These are phyloP conservation scores for Chlorella sp. DNA, from an alignment of 139 green algal genomes.

Conservation along the genomic window DNA sequence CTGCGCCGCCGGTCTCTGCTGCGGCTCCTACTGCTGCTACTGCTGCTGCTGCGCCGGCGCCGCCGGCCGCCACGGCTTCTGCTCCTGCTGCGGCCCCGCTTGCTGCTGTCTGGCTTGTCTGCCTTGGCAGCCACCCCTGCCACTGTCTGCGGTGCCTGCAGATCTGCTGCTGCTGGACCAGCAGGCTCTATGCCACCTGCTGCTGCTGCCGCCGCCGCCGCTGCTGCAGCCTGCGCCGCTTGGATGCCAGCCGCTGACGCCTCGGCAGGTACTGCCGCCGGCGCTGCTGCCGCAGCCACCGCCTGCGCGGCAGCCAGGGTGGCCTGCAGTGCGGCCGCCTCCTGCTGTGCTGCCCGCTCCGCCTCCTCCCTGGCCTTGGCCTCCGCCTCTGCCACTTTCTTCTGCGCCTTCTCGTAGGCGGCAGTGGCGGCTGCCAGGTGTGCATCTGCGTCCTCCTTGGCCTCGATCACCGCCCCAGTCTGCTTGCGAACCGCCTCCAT, in stretches of 20 bases:
- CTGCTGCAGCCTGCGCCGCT: neutral
- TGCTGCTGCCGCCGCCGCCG: neutral
- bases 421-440: neutral
- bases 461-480: neutral
- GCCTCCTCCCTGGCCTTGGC: neutral
- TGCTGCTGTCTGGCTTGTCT: neutral
- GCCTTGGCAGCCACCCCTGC: neutral
- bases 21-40: no score
- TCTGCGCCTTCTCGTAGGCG: slow-evolving; percentile 2
- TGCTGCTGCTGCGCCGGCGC: no score
- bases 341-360: neutral
- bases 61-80: no score
- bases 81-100: neutral
- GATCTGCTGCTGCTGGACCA: neutral
- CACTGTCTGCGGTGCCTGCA: neutral
- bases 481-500: slow-evolving; percentile 9
- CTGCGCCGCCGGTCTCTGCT: slow-evolving; percentile 9
- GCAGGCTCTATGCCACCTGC: neutral
- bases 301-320: neutral
- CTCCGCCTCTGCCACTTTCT: slow-evolving; percentile 17
- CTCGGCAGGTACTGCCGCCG: neutral
- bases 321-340: neutral
- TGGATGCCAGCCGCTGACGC: slow-evolving; percentile 3
- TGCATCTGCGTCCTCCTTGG: slow-evolving; percentile 32
- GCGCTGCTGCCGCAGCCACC: neutral